These are phyloP conservation scores for Leishmania aethiopica DNA, from an alignment of 208 protist species.

Conservation along the genomic window DNA sequence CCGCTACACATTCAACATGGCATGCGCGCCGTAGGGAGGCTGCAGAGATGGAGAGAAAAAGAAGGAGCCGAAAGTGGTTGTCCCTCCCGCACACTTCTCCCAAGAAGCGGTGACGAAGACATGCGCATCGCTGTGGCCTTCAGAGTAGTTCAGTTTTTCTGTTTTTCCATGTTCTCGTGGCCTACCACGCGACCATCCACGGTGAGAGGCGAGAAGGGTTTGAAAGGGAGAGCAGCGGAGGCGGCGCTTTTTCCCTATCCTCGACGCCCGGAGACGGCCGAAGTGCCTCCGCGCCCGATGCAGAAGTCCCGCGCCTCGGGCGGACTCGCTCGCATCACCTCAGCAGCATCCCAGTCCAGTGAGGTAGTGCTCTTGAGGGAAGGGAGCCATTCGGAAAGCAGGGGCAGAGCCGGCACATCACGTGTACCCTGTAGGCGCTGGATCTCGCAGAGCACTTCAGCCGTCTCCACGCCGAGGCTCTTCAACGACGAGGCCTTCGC, in stretches of 20 bases:
- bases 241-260: background rate
- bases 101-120: background rate
- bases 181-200: background rate
- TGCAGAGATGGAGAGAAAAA: background rate
- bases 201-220: background rate
- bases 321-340: background rate
- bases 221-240: conserved; percentile 5
- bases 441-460: conserved; percentile 1
- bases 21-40: background rate
- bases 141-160: background rate
- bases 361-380: conserved; percentile 6
- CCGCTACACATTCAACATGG: background rate
- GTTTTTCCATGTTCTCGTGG: background rate
- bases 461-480: background rate
- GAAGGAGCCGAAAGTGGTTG: background rate
- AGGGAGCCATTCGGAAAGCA: background rate
- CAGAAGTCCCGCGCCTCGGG: conserved; percentile 8
- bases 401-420: background rate
- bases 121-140: background rate
- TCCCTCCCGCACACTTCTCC: background rate
- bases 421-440: background rate
- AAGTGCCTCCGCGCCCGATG: background rate
- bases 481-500: background rate
- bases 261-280: background rate
- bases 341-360: background rate